Conservation (phyloP, 495 filamentous ascomycete species). For the Aspergillus egyptiacus region DNA sequence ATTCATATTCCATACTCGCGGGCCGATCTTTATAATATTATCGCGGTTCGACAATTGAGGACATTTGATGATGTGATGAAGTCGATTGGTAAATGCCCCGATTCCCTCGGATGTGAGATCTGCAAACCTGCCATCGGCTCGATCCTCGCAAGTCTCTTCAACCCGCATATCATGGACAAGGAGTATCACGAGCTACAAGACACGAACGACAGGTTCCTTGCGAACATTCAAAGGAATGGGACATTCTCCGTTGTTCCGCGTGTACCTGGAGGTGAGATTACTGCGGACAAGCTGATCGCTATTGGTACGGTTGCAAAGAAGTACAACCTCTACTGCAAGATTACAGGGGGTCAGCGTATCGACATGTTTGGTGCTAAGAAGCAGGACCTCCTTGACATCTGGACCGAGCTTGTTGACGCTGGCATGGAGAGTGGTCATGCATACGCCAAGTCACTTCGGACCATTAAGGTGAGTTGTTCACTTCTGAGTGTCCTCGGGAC, state of each 20-base stretch:
- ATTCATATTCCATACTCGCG: slow-evolving; percentile 83
- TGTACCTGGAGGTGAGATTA: slow-evolving; percentile 84
- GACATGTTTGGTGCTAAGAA: slow-evolving; percentile 95
- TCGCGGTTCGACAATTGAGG: slow-evolving; percentile 74
- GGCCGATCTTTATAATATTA: slow-evolving; percentile 85
- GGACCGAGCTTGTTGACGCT: slow-evolving; percentile 75
- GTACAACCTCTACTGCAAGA: slow-evolving; percentile 87
- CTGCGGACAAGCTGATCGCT: slow-evolving; percentile 79
- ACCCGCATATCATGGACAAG: slow-evolving; percentile 76
- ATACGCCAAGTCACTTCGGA: slow-evolving; percentile 87
- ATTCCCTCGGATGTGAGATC: slow-evolving; percentile 80
- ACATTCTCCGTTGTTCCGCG: slow-evolving; percentile 89
- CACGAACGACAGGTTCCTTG: slow-evolving; percentile 90
- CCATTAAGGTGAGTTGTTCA: slow-evolving; percentile 60
- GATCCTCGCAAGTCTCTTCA: slow-evolving; percentile 81
- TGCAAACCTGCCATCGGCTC: slow-evolving; percentile 87
- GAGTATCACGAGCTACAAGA: slow-evolving; percentile 78
- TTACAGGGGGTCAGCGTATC: slow-evolving; percentile 91
- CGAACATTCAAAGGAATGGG: slow-evolving; percentile 90
- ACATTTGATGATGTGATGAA: slow-evolving; percentile 78
- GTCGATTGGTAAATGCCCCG: slow-evolving; percentile 65
- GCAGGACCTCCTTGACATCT: slow-evolving; percentile 86
- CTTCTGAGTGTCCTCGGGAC: background rate
- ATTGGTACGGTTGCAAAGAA: slow-evolving; percentile 88
- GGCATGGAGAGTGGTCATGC: slow-evolving; percentile 97